phyloP scores from a whole-genome alignment of 192 early-diverging fungal genomes.

The Backusella tuberculispora region DNA sequence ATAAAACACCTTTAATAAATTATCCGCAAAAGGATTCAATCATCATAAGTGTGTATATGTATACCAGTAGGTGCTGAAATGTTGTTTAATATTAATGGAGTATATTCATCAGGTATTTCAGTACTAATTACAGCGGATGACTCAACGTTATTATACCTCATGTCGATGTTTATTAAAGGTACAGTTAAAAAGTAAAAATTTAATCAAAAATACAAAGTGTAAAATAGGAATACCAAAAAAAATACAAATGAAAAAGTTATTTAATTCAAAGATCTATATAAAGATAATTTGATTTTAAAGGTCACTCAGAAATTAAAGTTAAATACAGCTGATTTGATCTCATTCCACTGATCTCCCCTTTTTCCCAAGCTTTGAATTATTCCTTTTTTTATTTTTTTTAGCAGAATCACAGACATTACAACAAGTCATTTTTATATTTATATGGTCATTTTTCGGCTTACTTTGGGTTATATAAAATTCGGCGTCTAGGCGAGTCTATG shows the following conservation, averaged over 20 bases:
- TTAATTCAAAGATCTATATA: not conserved
- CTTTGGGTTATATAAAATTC: not conserved
- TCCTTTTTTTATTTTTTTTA: not conserved
- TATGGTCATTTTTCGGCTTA: slow-evolving; percentile 1
- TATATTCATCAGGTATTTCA: slow-evolving; percentile 6
- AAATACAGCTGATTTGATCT: slow-evolving; percentile 19
- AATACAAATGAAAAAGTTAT: not conserved
- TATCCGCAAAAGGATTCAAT: too few species aligned
- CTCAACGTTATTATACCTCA: not conserved
- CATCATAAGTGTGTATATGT: not conserved
- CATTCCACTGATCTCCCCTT: slow-evolving; percentile 10
- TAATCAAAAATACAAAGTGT: not conserved
- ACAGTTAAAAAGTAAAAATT: not conserved
- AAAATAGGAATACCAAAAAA: not conserved
- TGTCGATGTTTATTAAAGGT: not conserved
- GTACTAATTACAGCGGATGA: not conserved
- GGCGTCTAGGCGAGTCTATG: not conserved
- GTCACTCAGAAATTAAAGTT: slow-evolving; percentile 21
- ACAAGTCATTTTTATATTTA: not conserved
- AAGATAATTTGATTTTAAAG: slow-evolving; percentile 17
- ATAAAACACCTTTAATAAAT: not conserved
- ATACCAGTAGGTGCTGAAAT: not conserved
- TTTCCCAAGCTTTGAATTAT: not conserved
- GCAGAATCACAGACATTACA: not conserved
- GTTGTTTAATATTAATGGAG: not conserved